Base-by-base conservation (phyloP, 2,329 filamentous ascomycete genomes). In the Fusarium transvaalense region DNA sequence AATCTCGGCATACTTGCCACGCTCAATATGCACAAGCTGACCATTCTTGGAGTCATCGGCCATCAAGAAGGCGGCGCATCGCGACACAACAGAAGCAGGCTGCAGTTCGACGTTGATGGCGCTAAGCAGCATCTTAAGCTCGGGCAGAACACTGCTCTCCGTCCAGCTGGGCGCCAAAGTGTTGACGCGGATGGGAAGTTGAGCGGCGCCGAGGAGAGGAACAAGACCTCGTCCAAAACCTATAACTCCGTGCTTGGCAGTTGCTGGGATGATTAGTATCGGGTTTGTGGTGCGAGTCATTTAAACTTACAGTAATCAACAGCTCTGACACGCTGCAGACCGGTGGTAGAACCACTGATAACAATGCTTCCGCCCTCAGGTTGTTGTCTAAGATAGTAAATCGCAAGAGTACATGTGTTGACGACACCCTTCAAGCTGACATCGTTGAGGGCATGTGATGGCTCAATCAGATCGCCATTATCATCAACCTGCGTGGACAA, bases 121-220 rank as follows among this genome's bases (percentile, higher is more conserved):
- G n/a, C 77, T 76, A 64, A 85, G 75, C 19, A 82, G 21, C 0
- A 57, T 70, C 32, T 76, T 75, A 6, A 81, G 45, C 21, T 71
- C 67, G 0, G 84, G 81, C 3, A 87, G 74, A 1, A 88, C 78
- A 14, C 77, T 80, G 17, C 84, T 85, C 5, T 79, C 76, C 0
- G 87, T 88, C 86, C 86, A 89, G 31, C 79, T 83, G 2, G 87
- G 86, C 2, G 84, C 82, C 21, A 89, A 76, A 8, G 80, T 82
- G 76, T 89, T 89, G 51, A 89, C 73, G 15, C 87, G 83, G 42
- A 89, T 82, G 2, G 84, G 82, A 2, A 84, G 62, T 19, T 72
- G 63, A 13, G 78, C 76, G 4, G 68, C 69, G 14, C 71, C 65
- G 4, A 86, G 66, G 5, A 82, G 74, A 4, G 76, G 75, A 2